Base-by-base conservation (phyloP, 2,329 filamentous ascomycete species). In the Fusarium sp. region DNA sequence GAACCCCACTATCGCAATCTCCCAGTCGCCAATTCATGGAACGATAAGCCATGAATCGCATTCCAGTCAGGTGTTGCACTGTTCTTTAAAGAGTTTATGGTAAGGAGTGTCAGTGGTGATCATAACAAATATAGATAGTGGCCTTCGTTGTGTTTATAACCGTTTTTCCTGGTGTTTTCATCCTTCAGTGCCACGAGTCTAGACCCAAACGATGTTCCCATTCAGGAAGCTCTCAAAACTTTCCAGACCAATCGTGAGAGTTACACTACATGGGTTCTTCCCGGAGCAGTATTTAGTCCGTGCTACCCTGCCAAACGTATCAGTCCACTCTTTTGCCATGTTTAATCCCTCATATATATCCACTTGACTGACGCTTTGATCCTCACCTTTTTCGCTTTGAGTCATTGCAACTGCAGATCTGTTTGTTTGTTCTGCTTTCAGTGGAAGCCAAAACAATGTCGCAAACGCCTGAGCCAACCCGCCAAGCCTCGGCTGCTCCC, bases 81-180 rank as follows among this genome's bases (percentile, higher is more conserved):
- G 0, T 24, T 33, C 5, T 33, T 24, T 6, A 4, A 16, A 18
- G 3, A 10, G 9, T 3, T 20, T 7, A 1, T 3, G 3, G 11
- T 20, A 18, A 3, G 1, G 2, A 33, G 0, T 0, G 2, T 7
- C 2, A 20, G 15, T 20, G 4, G 12, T 10, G 3, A 15, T 6
- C 7, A 10, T 15, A 5, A 10, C 5, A 11, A 0, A 5, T 3
- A 11, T 7, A 28, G 4, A 15, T 7, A 30, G 1, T 22, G 9
- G 6, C 6, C 1, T 51, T 9, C 0, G 11, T 26, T 1, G 6
- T 0, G 9, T n/a, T 36, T 28, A 5, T 36, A 16, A 0, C 13
- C 7, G 4, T 16, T 7, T 4, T 13, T 0, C 12, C 9, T 18
- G 3, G 1, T 18, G 24, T 0, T 2, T 18, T n/a, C 14, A 7